A percentile compares a stretch with the other conserved stretches of the same genome.
Evolutionary conservation across 352 stramenopile genomes (phyloP).

Genomic region (Globisporangium iwayamae): DNA sequence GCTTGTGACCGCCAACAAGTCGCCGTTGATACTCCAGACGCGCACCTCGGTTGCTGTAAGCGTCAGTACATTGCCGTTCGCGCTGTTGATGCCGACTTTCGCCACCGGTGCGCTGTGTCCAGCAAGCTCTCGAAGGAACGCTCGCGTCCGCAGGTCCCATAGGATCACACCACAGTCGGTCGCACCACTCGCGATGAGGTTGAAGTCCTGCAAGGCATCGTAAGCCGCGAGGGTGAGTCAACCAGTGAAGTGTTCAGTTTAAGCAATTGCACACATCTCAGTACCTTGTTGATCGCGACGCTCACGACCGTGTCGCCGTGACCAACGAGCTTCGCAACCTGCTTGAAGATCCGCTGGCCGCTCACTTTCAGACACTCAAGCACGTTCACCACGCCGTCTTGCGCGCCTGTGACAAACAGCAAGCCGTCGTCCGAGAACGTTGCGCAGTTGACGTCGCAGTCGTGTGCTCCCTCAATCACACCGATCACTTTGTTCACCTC

Average conservation of each 20-base stretch:
- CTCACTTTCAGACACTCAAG: slow-evolving; percentile 61
- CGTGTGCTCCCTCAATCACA: slow-evolving; percentile 62
- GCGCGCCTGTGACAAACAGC: slow-evolving; percentile 55
- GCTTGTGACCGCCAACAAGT: slow-evolving; percentile 55
- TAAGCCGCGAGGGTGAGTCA: not conserved
- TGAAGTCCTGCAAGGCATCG: slow-evolving; percentile 39
- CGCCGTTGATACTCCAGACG: slow-evolving; percentile 78
- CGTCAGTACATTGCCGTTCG: slow-evolving; percentile 64
- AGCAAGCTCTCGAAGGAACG: slow-evolving; percentile 54
- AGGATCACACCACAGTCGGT: slow-evolving; percentile 53
- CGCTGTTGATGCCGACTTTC: slow-evolving; percentile 63
- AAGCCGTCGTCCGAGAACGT: slow-evolving; percentile 56
- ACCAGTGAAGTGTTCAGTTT: not conserved
- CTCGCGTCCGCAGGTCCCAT: slow-evolving; percentile 63
- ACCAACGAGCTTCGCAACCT: slow-evolving; percentile 63
- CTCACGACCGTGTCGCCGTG: slow-evolving; percentile 57
- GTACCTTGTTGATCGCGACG: slow-evolving; percentile 67
- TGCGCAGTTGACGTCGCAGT: slow-evolving; percentile 50
- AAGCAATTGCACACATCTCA: not conserved
- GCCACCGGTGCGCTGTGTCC: slow-evolving; percentile 45
- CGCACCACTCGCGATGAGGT: slow-evolving; percentile 62
- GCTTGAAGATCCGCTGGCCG: slow-evolving; percentile 60
- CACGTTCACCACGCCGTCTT: slow-evolving; percentile 72
- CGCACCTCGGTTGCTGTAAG: slow-evolving; percentile 47
- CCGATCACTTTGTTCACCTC: slow-evolving; percentile 65